Conservation (phyloP, 2,329 filamentous ascomycete genomes). For the Colletotrichum musae region DNA sequence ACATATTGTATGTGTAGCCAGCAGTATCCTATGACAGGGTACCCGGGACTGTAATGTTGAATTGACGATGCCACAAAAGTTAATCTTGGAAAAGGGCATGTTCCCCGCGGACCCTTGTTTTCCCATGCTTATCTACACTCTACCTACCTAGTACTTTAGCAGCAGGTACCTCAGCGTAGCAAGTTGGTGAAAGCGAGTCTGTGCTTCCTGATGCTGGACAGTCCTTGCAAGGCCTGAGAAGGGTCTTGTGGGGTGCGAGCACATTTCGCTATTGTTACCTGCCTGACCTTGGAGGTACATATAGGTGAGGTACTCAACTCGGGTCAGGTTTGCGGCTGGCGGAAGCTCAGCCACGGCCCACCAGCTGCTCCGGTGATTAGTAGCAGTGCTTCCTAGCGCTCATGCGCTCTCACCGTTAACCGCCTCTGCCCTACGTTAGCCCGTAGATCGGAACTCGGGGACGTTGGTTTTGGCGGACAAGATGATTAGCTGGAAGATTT, state of each 20-base stretch:
- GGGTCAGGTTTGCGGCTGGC: not conserved
- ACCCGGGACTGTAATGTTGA: constrained; percentile 34
- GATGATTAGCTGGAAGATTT: too few species aligned
- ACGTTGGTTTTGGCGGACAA: too few species aligned
- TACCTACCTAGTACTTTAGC: not conserved
- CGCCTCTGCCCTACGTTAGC: constrained; percentile 3
- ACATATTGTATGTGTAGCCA: not conserved
- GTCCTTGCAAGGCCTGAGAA: constrained; percentile 10
- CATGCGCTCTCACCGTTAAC: constrained; percentile 5
- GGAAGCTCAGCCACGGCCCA: constrained; percentile 17
- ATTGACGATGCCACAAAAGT: constrained; percentile 36
- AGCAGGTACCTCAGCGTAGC: not conserved
- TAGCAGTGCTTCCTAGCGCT: not conserved
- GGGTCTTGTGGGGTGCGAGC: constrained; percentile 16
- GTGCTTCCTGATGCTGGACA: not conserved
- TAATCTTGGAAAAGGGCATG: constrained; percentile 18
- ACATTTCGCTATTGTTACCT: not conserved
- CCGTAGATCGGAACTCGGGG: too few species aligned
- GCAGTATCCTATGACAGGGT: constrained; percentile 7
- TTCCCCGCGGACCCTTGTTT: constrained; percentile 36
- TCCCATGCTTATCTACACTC: not conserved
- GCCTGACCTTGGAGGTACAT: too few species aligned
- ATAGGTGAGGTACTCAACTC: too few species aligned
- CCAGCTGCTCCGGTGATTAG: not conserved
- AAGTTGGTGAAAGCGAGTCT: not conserved